phyloP scores from a whole-genome alignment of 352 stramenopile genomes.

The Globisporangium uncinulatum region DNA sequence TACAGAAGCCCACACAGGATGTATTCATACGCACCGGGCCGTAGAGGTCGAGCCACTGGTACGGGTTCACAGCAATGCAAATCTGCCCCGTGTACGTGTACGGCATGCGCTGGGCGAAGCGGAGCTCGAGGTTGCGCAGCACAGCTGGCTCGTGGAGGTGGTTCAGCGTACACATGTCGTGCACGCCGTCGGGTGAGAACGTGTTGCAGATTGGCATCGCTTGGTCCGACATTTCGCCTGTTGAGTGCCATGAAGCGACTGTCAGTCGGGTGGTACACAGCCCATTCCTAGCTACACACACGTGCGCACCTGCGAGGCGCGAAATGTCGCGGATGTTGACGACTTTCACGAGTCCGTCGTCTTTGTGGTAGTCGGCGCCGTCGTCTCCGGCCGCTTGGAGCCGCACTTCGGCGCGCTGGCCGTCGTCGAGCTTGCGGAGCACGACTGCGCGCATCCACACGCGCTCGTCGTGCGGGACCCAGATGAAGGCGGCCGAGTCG shows the following conservation, averaged over 20 bases:
- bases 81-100: conserved; percentile 84
- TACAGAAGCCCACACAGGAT: neutral
- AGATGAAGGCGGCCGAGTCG: conserved; percentile 60
- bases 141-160: conserved; percentile 75
- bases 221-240: conserved; percentile 62
- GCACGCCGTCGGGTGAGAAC: conserved; percentile 51
- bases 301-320: conserved; percentile 32
- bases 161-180: conserved; percentile 81
- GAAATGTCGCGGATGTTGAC: conserved; percentile 66
- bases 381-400: conserved; percentile 40
- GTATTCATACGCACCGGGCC: conserved; percentile 15
- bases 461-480: conserved; percentile 67
- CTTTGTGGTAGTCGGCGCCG: conserved; percentile 44
- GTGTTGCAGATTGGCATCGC: conserved; percentile 84
- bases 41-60: conserved; percentile 80
- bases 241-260: neutral
- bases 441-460: conserved; percentile 81
- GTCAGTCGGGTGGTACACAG: neutral
- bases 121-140: conserved; percentile 70
- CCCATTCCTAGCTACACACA: neutral
- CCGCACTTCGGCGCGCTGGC: conserved; percentile 46
- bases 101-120: conserved; percentile 60
- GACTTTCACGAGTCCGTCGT: conserved; percentile 53
- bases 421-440: conserved; percentile 44
- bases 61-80: conserved; percentile 77